Evolutionary conservation across 305 asterid genomes (phyloP).

Genomic region (Solanum hybrid): DNA sequence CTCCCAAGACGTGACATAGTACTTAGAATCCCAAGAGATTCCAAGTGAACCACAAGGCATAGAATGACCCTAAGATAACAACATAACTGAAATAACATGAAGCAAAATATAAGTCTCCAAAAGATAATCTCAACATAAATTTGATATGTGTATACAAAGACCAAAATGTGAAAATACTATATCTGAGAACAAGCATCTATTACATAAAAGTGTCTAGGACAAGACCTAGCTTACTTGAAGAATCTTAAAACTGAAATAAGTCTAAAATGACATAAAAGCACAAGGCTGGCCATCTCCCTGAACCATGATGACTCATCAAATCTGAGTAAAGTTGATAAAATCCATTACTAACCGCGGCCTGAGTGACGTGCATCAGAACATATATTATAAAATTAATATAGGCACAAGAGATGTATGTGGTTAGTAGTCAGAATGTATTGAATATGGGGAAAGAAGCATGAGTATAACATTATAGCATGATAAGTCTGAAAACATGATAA

Average conservation of each 20-base stretch:
- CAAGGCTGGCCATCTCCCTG: neutral
- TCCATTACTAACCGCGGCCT: neutral
- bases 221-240: neutral
- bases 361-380: neutral
- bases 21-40: neutral
- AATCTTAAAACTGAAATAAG: neutral
- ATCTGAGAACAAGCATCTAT: neutral
- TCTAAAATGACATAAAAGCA: too few species aligned
- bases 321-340: neutral
- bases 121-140: neutral
- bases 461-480: neutral
- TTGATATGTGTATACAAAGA: neutral
- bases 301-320: neutral
- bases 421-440: too few species aligned
- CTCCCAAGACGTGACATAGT: neutral
- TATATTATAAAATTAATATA: too few species aligned
- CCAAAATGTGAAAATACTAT: neutral
- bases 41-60: neutral
- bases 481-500: neutral
- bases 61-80: neutral
- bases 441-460: neutral
- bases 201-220: neutral
- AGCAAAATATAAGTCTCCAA: neutral
- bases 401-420: neutral
- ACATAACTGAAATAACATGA: neutral